Percentiles rank a stretch among this genome's conserved stretches.
Conservation (phyloP, 2,329 filamentous ascomycete genomes). For the Gyromitra esculenta region DNA sequence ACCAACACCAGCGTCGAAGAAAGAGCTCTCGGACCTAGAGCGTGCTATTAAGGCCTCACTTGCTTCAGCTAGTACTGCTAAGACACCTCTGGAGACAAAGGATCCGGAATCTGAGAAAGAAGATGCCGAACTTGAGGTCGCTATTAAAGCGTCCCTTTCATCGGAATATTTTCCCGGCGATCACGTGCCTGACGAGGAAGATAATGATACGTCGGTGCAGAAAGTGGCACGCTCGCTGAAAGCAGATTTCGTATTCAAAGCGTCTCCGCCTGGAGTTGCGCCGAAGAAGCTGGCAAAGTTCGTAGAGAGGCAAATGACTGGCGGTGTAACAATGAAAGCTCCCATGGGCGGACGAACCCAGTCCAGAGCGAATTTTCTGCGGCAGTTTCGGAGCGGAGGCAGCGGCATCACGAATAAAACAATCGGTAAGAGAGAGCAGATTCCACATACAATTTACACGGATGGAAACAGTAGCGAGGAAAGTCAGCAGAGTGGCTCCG, state of each 20-base stretch:
- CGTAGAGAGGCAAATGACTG: slow-evolving; percentile 39
- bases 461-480: slow-evolving; percentile 29
- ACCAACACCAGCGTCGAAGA: neutral
- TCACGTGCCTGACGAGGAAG: neutral
- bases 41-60: slow-evolving; percentile 26
- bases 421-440: slow-evolving; percentile 9
- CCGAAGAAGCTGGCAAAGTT: slow-evolving; percentile 34
- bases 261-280: slow-evolving; percentile 11
- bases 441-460: slow-evolving; percentile 32
- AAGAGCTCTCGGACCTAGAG: slow-evolving; percentile 30
- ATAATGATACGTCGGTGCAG: slow-evolving; percentile 17
- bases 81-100: neutral
- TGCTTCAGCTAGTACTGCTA: neutral
- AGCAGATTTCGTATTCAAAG: slow-evolving; percentile 31
- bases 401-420: neutral
- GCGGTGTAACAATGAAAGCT: neutral
- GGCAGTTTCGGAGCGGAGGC: slow-evolving; percentile 10
- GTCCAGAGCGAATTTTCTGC: slow-evolving; percentile 8
- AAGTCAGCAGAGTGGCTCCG: slow-evolving; percentile 28
- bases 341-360: neutral
- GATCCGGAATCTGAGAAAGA: neutral
- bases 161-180: slow-evolving; percentile 18
- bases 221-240: slow-evolving; percentile 40
- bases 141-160: slow-evolving; percentile 27
- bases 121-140: slow-evolving; percentile 27